Percentiles rank a stretch among this genome's conserved stretches.
Evolutionary conservation across 768 basidiomycete genomes (phyloP).

Genomic region (Omphalotus guepiniiformis): DNA sequence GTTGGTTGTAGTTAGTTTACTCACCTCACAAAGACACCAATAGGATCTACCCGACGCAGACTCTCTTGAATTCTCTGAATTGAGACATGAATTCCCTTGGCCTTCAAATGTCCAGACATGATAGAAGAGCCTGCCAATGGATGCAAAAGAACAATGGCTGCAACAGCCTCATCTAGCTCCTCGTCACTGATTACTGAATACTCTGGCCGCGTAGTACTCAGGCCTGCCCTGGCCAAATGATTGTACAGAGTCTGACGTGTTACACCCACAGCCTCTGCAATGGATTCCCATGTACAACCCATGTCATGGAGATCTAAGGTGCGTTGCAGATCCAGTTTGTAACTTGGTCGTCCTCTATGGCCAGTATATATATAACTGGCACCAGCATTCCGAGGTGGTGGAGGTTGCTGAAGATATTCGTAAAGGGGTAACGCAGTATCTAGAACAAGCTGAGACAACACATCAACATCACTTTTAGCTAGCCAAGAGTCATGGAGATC

Average conservation of each 20-base stretch:
- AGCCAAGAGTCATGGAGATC: constrained; percentile 8
- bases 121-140: constrained; percentile 4
- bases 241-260: constrained; percentile 5
- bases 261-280: constrained; percentile 2
- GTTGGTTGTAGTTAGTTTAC: too few relatives aligned
- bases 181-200: not conserved
- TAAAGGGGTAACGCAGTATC: not conserved
- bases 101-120: constrained; percentile 3
- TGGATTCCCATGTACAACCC: not conserved
- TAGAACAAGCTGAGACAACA: not conserved
- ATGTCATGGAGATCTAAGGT: constrained; percentile 1
- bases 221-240: not conserved
- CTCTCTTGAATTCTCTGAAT: not conserved
- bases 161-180: constrained; percentile 6
- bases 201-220: not conserved
- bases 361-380: not conserved
- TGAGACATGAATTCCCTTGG: constrained; percentile 1
- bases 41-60: constrained; percentile 7
- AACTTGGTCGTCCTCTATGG: not conserved
- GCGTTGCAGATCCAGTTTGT: not conserved
- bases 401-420: not conserved
- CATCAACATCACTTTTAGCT: not conserved
- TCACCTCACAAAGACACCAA: constrained; percentile 7
- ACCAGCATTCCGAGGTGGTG: not conserved
- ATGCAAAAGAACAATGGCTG: not conserved